These are phyloP conservation scores for Alternaria arborescens DNA, from an alignment of 2,329 filamentous ascomycete species.

Conservation along the genomic window DNA sequence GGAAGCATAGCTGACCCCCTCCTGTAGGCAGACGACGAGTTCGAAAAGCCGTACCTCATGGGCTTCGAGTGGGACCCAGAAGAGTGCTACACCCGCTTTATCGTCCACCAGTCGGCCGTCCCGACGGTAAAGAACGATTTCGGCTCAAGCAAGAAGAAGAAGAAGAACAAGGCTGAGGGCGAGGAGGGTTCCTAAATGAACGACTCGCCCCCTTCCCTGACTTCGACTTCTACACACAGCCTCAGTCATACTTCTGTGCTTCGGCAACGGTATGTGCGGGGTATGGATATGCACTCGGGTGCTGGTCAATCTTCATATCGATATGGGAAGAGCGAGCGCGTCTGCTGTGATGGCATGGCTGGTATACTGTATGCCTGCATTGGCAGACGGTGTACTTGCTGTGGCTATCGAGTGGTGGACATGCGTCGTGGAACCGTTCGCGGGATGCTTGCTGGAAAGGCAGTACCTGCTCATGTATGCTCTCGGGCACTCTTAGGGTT, in stretches of 20 bases:
- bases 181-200: constrained; percentile 45
- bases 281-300: constrained; percentile 34
- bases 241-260: constrained; percentile 32
- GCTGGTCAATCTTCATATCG: constrained; percentile 40
- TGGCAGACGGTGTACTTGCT: constrained; percentile 25
- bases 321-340: constrained; percentile 48
- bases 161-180: constrained; percentile 48
- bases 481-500: constrained; percentile 30
- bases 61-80: constrained; percentile 98
- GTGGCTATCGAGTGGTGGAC: constrained; percentile 23
- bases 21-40: constrained; percentile 79
- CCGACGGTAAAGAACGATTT: constrained; percentile 50
- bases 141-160: constrained; percentile 54
- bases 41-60: constrained; percentile 84
- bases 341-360: constrained; percentile 29
- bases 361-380: constrained; percentile 22
- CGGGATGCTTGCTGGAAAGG: constrained; percentile 31
- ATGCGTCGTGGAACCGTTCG: constrained; percentile 32
- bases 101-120: constrained; percentile 84
- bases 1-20: constrained; percentile 25
- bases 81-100: constrained; percentile 85
- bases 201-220: constrained; percentile 49
- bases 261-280: constrained; percentile 32
- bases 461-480: constrained; percentile 35
- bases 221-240: constrained; percentile 40